phyloP scores from a whole-genome alignment of 2,329 filamentous ascomycete species.

The Cytospora chrysosperma region DNA sequence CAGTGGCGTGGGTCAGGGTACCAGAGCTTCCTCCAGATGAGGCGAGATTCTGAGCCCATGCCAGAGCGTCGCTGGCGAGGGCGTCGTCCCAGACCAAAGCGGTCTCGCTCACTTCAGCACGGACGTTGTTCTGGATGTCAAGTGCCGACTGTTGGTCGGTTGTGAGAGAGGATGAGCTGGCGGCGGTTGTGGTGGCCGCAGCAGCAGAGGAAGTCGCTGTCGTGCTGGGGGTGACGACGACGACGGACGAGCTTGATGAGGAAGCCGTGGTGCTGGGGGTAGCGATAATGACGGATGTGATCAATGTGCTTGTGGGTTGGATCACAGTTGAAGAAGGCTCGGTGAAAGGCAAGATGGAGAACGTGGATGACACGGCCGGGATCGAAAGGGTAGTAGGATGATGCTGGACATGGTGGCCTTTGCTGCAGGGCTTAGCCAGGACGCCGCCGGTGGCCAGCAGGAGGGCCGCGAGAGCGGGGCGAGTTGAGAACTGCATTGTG shows the following conservation, averaged over 20 bases:
- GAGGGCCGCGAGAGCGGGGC: slow-evolving; percentile 22
- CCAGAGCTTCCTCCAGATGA: slow-evolving; percentile 10
- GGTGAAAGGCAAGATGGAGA: not conserved
- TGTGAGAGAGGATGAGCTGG: slow-evolving; percentile 16
- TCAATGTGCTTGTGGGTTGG: not conserved
- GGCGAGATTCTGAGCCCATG: slow-evolving; percentile 25
- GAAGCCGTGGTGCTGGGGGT: not conserved
- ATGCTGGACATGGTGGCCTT: not conserved
- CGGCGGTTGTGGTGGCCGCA: slow-evolving; percentile 5
- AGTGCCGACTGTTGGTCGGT: slow-evolving; percentile 22
- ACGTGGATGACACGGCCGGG: not conserved
- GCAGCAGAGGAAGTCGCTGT: slow-evolving; percentile 7
- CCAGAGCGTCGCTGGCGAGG: slow-evolving; percentile 23
- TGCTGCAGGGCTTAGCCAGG: slow-evolving; percentile 5
- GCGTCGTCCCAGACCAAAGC: slow-evolving; percentile 24
- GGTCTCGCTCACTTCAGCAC: slow-evolving; percentile 16
- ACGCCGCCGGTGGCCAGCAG: slow-evolving; percentile 10
- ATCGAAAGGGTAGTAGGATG: not conserved
- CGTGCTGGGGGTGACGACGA: slow-evolving; percentile 4
- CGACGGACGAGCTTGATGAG: not conserved
- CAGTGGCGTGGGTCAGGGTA: slow-evolving; percentile 14
- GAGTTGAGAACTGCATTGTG: slow-evolving; percentile 22
- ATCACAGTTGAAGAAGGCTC: slow-evolving; percentile 4
- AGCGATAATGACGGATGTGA: not conserved
- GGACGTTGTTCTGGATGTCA: slow-evolving; percentile 24